Percentiles rank a stretch among this genome's conserved stretches.
phyloP scores from a whole-genome alignment of 2,329 filamentous ascomycete genomes.

The Thielaviopsis euricoi region DNA sequence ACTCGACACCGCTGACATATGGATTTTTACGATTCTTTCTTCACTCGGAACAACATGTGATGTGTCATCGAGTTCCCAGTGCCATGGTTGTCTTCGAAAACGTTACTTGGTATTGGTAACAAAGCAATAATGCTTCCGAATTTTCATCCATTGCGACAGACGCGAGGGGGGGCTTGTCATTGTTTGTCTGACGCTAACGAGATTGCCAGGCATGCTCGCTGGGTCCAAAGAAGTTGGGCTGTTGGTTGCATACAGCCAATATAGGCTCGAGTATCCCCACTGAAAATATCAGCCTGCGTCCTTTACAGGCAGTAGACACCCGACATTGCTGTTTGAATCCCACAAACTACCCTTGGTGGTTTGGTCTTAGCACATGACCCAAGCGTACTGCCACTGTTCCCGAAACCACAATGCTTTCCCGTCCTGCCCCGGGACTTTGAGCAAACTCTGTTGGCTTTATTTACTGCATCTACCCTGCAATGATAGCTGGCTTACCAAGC shows the following conservation, averaged over 20 bases:
- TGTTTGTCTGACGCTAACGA: background rate
- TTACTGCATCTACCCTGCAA: background rate
- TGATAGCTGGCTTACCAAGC: no score
- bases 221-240: no score
- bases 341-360: background rate
- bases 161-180: background rate
- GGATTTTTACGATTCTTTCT: background rate
- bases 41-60: background rate
- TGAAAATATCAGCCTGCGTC: no score
- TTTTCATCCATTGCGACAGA: no score
- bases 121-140: background rate
- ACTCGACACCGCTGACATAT: background rate
- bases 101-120: background rate
- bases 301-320: no score
- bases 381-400: background rate
- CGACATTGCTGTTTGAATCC: no score
- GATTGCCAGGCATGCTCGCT: no score
- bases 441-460: background rate
- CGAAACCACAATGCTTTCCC: background rate
- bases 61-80: background rate
- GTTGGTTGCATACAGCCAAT: no score
- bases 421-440: background rate
- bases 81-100: background rate
- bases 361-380: background rate
- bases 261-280: no score